A percentile compares a stretch with the other conserved stretches of the same genome.
These are phyloP conservation scores for Glarea lozoyensis DNA, from an alignment of 495 filamentous ascomycete species.

Conservation along the genomic window DNA sequence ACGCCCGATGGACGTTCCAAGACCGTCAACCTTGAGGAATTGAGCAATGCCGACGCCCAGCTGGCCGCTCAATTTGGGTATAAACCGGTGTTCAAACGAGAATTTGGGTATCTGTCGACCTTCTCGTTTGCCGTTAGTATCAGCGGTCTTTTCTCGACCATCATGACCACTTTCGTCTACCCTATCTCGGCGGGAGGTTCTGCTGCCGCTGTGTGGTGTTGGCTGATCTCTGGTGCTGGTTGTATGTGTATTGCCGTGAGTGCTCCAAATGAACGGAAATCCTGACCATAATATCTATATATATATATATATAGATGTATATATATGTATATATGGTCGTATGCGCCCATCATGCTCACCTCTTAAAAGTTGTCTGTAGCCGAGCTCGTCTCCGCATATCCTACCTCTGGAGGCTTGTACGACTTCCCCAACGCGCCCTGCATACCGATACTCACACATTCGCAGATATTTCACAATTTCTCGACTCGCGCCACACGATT, in stretches of 20 bases:
- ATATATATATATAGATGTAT: too few species aligned
- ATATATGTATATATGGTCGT: too few species aligned
- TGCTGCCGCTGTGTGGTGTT: constrained; percentile 54
- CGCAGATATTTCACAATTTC: constrained; percentile 25
- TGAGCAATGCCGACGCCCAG: constrained; percentile 19
- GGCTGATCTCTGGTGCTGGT: constrained; percentile 53
- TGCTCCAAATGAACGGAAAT: constrained; percentile 1
- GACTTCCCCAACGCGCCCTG: constrained; percentile 35
- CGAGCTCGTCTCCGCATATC: constrained; percentile 51
- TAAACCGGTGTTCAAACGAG: constrained; percentile 47
- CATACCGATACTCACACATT: background rate
- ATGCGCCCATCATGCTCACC: too few species aligned
- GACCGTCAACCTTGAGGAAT: constrained; percentile 11
- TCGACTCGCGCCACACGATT: constrained; percentile 29
- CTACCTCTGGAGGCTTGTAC: constrained; percentile 47
- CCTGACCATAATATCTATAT: too few species aligned
- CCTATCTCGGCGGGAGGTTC: constrained; percentile 51
- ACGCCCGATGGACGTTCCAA: constrained; percentile 9
- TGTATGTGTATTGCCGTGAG: constrained; percentile 52
- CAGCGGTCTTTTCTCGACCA: constrained; percentile 48
- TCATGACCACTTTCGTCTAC: constrained; percentile 53
- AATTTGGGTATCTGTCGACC: constrained; percentile 52
- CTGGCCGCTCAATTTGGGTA: constrained; percentile 20
- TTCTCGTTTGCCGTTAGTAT: constrained; percentile 60
- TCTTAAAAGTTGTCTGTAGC: constrained; percentile 41